Evolutionary conservation across 129 eudicot genomes (phyloP).

Genomic region (Pulicaria dysenterica): DNA sequence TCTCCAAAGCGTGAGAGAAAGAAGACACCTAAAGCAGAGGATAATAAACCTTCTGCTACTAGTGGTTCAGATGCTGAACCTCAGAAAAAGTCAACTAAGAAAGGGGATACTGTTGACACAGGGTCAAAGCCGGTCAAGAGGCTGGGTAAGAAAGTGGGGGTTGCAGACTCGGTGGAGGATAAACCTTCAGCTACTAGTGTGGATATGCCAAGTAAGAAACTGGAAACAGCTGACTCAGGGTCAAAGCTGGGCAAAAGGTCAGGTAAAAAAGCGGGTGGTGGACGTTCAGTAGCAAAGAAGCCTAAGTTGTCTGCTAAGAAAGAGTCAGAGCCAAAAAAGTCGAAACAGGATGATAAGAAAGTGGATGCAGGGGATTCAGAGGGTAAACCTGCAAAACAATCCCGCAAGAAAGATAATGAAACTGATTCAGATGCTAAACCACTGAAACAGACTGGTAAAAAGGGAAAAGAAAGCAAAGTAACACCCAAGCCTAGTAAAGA

Average conservation of each 20-base stretch:
- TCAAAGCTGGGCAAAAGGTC: constrained; percentile 13
- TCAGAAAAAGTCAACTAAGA: neutral
- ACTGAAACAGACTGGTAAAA: constrained; percentile 34
- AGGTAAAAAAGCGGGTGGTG: constrained; percentile 13
- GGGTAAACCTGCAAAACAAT: constrained; percentile 10
- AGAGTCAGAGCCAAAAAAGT: constrained; percentile 28
- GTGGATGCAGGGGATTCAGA: constrained; percentile 22
- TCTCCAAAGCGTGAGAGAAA: constrained; percentile 38
- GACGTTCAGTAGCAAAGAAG: constrained; percentile 27
- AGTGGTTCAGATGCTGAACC: constrained; percentile 22
- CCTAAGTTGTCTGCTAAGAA: constrained; percentile 30
- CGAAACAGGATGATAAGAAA: constrained; percentile 27
- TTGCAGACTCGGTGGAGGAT: constrained; percentile 11
- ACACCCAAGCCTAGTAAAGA: constrained; percentile 32
- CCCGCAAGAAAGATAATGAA: constrained; percentile 24
- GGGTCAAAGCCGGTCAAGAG: constrained; percentile 15
- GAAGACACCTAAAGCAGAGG: constrained; percentile 32
- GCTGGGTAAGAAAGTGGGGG: constrained; percentile 16
- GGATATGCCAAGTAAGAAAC: constrained; percentile 16
- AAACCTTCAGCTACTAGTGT: no score
- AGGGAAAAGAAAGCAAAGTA: constrained; percentile 36
- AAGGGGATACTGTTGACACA: neutral
- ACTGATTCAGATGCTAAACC: constrained; percentile 37
- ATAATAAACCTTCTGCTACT: constrained; percentile 29
- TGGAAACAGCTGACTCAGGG: constrained; percentile 8